Evolutionary conservation across 129 eudicot species (phyloP).

Genomic region (Flaveria ramosissima): DNA sequence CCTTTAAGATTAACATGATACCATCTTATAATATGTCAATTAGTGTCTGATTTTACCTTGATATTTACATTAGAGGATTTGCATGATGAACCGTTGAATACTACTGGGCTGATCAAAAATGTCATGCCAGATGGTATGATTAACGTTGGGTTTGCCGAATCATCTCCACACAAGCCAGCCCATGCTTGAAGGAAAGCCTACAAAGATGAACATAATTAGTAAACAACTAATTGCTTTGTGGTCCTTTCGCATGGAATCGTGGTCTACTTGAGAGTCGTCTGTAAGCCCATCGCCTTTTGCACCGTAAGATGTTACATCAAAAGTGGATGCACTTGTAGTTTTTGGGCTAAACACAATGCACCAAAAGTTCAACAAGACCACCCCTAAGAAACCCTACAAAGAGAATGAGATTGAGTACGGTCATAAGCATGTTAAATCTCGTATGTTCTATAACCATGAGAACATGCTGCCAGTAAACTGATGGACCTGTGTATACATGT

Average conservation of each 20-base stretch:
- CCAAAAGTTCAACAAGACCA: slow-evolving; percentile 24
- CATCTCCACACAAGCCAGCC: slow-evolving; percentile 40
- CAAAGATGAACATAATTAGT: slow-evolving; percentile 16
- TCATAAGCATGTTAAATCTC: not conserved
- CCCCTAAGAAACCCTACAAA: slow-evolving; percentile 28
- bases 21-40: not conserved
- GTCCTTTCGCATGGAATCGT: slow-evolving; percentile 14
- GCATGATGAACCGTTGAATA: slow-evolving; percentile 50
- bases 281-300: slow-evolving; percentile 50
- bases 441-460: not conserved
- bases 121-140: slow-evolving; percentile 35
- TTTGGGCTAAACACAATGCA: slow-evolving; percentile 16
- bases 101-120: slow-evolving; percentile 36
- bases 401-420: not conserved
- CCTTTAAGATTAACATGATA: no score
- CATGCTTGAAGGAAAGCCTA: slow-evolving; percentile 50
- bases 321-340: slow-evolving; percentile 24
- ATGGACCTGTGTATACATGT: not conserved
- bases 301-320: slow-evolving; percentile 43
- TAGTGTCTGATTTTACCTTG: slow-evolving; percentile 27
- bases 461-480: not conserved
- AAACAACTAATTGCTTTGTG: not conserved
- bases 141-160: slow-evolving; percentile 16
- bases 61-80: slow-evolving; percentile 25
- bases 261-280: slow-evolving; percentile 37